A percentile compares a stretch with the other conserved stretches of the same genome.
Evolutionary conservation across 495 filamentous ascomycete genomes (phyloP).

Genomic region (Aspergillus sparsus): DNA sequence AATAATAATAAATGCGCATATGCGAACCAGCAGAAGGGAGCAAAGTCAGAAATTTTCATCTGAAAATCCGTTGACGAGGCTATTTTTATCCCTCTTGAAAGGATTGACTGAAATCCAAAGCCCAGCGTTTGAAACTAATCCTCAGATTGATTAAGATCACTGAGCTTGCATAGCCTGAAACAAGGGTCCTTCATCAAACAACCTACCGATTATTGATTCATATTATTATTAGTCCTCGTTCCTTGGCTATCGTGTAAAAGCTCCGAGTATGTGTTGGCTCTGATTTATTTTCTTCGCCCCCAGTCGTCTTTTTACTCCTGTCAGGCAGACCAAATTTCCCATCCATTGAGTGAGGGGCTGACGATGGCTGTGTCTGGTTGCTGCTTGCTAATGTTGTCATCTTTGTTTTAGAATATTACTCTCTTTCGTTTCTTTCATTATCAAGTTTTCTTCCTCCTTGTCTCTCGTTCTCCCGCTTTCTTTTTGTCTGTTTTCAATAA

Average conservation of each 20-base stretch:
- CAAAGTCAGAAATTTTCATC: neutral
- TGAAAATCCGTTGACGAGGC: neutral
- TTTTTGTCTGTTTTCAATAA: neutral
- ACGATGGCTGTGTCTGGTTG: conserved; percentile 14
- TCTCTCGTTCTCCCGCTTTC: neutral
- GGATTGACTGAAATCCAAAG: neutral
- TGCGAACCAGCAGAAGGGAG: neutral
- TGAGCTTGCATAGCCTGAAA: conserved; percentile 20
- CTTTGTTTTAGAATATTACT: conserved; percentile 10
- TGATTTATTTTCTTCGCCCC: conserved; percentile 1
- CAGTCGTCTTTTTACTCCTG: conserved; percentile 1
- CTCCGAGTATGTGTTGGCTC: conserved; percentile 8
- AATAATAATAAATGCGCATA: neutral
- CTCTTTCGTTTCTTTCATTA: conserved; percentile 3
- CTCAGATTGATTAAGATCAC: conserved; percentile 5
- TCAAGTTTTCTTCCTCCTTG: neutral
- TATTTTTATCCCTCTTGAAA: neutral
- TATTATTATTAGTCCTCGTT: conserved; percentile 1
- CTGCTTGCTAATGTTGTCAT: conserved; percentile 7
- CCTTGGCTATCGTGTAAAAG: conserved; percentile 1
- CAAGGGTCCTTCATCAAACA: conserved; percentile 20
- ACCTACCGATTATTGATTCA: neutral
- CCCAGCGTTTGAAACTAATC: neutral
- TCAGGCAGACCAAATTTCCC: conserved; percentile 11
- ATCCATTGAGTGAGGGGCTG: conserved; percentile 7